Conservation (phyloP, 257 asterid genomes). For the Solanum etuberosum region DNA sequence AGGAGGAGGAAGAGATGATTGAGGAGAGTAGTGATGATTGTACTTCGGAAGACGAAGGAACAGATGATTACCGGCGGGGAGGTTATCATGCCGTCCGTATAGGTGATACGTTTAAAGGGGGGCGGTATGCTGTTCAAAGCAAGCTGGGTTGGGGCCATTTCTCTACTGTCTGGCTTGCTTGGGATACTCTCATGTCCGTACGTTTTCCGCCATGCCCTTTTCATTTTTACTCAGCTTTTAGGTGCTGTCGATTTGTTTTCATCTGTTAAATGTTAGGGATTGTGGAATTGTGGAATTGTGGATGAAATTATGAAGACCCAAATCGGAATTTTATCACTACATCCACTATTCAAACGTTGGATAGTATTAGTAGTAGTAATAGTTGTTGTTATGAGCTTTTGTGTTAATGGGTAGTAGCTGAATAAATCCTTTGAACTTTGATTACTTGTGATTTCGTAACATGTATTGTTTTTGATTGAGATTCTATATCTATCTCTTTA, state of each 20-base stretch:
- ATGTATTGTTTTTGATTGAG: background rate
- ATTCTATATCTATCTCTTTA: background rate
- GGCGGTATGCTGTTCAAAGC: slow-evolving; percentile 72
- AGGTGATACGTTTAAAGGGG: slow-evolving; percentile 71
- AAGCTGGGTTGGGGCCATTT: slow-evolving; percentile 99
- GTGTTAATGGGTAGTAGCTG: background rate
- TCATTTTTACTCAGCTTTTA: background rate
- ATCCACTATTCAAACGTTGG: background rate
- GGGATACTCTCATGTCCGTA: slow-evolving; percentile 63
- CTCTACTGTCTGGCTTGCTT: slow-evolving; percentile 94
- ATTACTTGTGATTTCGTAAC: background rate
- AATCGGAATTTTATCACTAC: background rate
- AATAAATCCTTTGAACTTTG: background rate
- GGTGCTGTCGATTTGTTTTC: background rate
- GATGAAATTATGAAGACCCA: background rate
- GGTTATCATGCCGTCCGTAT: slow-evolving; percentile 87
- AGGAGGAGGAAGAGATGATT: background rate
- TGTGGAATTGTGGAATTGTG: background rate
- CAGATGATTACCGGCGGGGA: slow-evolving; percentile 82
- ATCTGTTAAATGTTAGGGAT: background rate
- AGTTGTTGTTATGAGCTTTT: background rate
- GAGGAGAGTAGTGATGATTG: slow-evolving; percentile 41
- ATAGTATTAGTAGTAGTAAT: background rate
- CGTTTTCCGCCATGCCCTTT: background rate
- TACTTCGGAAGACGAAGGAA: slow-evolving; percentile 90